These are phyloP conservation scores for Aphanomyces invadans DNA, from an alignment of 352 stramenopile genomes.

Conservation along the genomic window DNA sequence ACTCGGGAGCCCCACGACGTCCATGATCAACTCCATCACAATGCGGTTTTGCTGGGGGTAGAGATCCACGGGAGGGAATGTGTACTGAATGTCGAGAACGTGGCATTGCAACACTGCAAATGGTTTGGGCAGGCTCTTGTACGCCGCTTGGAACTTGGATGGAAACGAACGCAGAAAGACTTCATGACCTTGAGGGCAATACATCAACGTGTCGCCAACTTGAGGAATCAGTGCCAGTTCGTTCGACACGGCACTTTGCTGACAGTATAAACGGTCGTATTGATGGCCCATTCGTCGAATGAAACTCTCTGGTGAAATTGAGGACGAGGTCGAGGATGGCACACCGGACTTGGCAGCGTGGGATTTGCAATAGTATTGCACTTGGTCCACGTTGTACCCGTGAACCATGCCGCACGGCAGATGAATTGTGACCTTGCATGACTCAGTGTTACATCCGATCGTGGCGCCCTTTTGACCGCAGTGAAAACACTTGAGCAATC, in stretches of 20 bases:
- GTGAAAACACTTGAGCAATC: constrained; percentile 50
- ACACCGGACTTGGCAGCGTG: constrained; percentile 10
- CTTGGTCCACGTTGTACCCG: constrained; percentile 21
- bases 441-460: constrained; percentile 52
- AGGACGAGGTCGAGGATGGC: background rate
- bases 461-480: constrained; percentile 72
- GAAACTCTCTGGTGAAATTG: constrained; percentile 10
- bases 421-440: constrained; percentile 68
- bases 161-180: constrained; percentile 36
- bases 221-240: constrained; percentile 68
- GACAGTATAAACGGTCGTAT: constrained; percentile 22
- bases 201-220: constrained; percentile 72
- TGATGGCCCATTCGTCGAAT: constrained; percentile 14
- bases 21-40: constrained; percentile 60
- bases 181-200: constrained; percentile 67
- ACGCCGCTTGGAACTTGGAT: constrained; percentile 38
- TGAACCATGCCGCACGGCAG: constrained; percentile 57
- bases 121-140: constrained; percentile 44
- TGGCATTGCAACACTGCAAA: constrained; percentile 61
- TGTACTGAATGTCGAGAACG: constrained; percentile 65
- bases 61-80: constrained; percentile 54
- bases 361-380: constrained; percentile 16
- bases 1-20: constrained; percentile 49
- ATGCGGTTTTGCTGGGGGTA: constrained; percentile 52
- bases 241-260: constrained; percentile 10